Evolutionary conservation across 179 eudicot species (phyloP).

Genomic region (Drosera spatulata): DNA sequence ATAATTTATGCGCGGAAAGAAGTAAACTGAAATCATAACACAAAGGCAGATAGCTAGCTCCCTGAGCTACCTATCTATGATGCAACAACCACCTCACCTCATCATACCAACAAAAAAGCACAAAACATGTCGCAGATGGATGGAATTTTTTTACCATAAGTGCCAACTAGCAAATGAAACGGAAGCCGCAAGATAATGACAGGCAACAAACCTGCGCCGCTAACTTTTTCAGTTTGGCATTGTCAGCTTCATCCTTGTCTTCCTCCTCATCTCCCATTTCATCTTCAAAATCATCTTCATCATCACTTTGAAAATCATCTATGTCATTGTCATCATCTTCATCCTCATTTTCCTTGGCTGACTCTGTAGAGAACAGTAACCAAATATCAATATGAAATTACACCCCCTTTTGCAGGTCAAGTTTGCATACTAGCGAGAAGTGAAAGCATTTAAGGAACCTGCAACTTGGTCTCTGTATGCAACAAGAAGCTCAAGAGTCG

Average conservation of each 20-base stretch:
- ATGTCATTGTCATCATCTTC: constrained; percentile 79
- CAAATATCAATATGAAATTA: background rate
- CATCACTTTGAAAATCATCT: constrained; percentile 76
- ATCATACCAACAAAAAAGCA: background rate
- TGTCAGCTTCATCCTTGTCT: constrained; percentile 87
- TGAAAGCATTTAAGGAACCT: constrained; percentile 27
- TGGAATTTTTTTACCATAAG: background rate
- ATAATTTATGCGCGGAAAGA: no score
- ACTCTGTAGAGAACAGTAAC: constrained; percentile 33
- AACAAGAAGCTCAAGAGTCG: constrained; percentile 81
- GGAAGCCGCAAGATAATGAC: background rate
- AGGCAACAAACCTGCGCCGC: constrained; percentile 70
- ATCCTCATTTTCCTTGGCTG: constrained; percentile 60
- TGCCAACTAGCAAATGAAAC: background rate
- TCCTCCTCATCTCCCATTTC: constrained; percentile 96
- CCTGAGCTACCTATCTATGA: no score
- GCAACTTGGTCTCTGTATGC: constrained; percentile 94
- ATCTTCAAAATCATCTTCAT: constrained; percentile 71
- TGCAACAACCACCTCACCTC: no score
- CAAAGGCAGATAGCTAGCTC: no score
- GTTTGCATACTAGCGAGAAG: no score
- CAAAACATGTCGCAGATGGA: background rate
- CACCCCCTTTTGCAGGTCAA: no score
- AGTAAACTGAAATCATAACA: no score
- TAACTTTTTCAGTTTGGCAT: constrained; percentile 52